These are phyloP conservation scores for Flueggea neowawraea DNA, from an alignment of 441 rosid species.

Conservation along the genomic window DNA sequence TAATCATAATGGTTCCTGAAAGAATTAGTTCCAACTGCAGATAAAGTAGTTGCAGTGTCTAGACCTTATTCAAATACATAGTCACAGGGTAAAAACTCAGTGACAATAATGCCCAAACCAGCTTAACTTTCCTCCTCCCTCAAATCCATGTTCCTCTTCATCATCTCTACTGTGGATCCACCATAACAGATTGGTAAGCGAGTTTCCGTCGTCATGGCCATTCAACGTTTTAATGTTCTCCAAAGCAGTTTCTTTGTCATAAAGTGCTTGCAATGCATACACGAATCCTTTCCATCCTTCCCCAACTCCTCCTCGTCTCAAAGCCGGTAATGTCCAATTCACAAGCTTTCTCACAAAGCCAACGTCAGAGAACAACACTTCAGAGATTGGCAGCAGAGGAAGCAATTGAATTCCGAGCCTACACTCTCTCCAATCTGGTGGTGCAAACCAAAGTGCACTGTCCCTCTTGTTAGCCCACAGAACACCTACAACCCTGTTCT, in stretches of 20 bases:
- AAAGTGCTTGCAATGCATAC: conserved; percentile 75
- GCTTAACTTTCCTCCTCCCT: conserved; percentile 58
- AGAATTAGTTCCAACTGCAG: no score
- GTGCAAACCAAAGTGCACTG: conserved; percentile 89
- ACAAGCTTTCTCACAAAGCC: conserved; percentile 63
- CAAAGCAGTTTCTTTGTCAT: conserved; percentile 58
- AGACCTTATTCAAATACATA: no score
- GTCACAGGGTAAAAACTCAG: conserved; percentile 15
- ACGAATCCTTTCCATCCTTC: conserved; percentile 97
- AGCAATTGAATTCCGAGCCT: conserved; percentile 90
- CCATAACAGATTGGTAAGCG: conserved; percentile 83
- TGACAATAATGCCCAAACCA: conserved; percentile 77
- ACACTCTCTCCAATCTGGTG: conserved; percentile 77
- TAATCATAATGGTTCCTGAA: no score
- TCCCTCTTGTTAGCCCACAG: conserved; percentile 93
- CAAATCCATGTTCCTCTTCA: conserved; percentile 30
- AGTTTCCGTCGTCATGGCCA: conserved; percentile 71
- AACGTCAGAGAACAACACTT: conserved; percentile 69
- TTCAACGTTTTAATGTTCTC: conserved; percentile 50
- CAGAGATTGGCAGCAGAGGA: conserved; percentile 70
- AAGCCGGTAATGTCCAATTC: conserved; percentile 79
- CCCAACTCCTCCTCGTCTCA: conserved; percentile 64
- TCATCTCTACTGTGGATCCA: conserved; percentile 75
- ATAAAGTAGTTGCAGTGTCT: no score
- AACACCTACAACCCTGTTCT: conserved; percentile 89